Evolutionary conservation across 2,329 filamentous ascomycete genomes (phyloP).

Genomic region (Neopestalotiopsis clavispora): DNA sequence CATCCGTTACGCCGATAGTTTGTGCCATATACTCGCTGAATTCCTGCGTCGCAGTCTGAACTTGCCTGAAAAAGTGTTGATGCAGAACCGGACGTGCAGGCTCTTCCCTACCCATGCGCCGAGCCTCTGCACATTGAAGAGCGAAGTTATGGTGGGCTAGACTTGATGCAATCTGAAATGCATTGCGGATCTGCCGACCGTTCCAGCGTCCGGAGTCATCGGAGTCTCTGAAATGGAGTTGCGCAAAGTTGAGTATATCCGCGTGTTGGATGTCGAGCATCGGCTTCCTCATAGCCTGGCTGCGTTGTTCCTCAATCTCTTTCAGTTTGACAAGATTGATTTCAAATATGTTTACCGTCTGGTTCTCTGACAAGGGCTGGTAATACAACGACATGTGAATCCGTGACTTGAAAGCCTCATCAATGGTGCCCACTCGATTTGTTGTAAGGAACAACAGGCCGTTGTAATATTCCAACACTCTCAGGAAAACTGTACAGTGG

Average conservation of each 20-base stretch:
- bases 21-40: conserved; percentile 48
- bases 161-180: conserved; percentile 39
- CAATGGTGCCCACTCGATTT: conserved; percentile 48
- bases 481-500: no score
- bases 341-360: conserved; percentile 46
- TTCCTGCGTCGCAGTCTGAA: conserved; percentile 47
- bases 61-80: conserved; percentile 43
- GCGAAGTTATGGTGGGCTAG: conserved; percentile 42
- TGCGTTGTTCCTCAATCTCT: background rate
- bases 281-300: background rate
- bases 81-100: conserved; percentile 42
- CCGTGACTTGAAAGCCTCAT: conserved; percentile 48
- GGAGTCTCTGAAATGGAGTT: conserved; percentile 31
- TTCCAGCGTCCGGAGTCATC: conserved; percentile 35
- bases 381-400: conserved; percentile 43
- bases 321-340: conserved; percentile 37
- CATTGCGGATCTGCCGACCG: conserved; percentile 39
- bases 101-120: conserved; percentile 35
- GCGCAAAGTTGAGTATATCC: background rate
- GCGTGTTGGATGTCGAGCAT: background rate
- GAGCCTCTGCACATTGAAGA: conserved; percentile 34
- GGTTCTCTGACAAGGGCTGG: conserved; percentile 40
- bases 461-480: conserved; percentile 36
- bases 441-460: conserved; percentile 47
- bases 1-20: no score